Conservation (phyloP, 441 rosid genomes). For the Populus tomentosa region DNA sequence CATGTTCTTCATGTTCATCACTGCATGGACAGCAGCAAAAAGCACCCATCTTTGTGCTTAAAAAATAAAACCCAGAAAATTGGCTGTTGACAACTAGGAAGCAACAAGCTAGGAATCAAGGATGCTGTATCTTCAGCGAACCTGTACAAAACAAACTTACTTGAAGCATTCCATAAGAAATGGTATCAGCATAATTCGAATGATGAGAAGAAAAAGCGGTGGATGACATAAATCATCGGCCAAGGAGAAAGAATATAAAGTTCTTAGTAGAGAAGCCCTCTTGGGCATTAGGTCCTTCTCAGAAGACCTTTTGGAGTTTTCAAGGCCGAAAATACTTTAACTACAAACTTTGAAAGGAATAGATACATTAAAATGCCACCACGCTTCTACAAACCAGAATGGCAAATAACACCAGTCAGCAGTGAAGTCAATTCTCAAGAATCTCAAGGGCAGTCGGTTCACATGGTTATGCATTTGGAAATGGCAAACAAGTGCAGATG, state of each 20-base stretch:
- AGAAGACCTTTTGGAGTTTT: neutral
- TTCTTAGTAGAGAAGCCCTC: neutral
- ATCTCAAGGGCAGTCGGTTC: neutral
- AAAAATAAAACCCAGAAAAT: conserved; percentile 4
- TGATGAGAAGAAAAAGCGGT: neutral
- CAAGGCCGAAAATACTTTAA: neutral
- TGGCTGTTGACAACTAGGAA: conserved; percentile 10
- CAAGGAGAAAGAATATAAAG: neutral
- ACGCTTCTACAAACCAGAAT: neutral
- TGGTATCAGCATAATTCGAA: neutral
- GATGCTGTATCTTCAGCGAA: neutral
- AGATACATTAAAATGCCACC: neutral
- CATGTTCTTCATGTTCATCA: conserved; percentile 48
- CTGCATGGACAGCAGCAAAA: conserved; percentile 51
- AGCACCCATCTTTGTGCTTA: conserved; percentile 37
- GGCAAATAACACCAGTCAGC: neutral
- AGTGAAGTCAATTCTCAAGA: neutral
- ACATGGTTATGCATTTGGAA: neutral
- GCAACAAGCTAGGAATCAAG: neutral
- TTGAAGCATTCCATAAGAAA: neutral
- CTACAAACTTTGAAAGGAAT: neutral
- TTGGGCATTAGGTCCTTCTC: neutral
- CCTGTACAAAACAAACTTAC: neutral
- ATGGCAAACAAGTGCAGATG: neutral
- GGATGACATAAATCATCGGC: neutral